Evolutionary conservation across 495 filamentous ascomycete genomes (phyloP).

Genomic region (Recurvomyces mirabilis): DNA sequence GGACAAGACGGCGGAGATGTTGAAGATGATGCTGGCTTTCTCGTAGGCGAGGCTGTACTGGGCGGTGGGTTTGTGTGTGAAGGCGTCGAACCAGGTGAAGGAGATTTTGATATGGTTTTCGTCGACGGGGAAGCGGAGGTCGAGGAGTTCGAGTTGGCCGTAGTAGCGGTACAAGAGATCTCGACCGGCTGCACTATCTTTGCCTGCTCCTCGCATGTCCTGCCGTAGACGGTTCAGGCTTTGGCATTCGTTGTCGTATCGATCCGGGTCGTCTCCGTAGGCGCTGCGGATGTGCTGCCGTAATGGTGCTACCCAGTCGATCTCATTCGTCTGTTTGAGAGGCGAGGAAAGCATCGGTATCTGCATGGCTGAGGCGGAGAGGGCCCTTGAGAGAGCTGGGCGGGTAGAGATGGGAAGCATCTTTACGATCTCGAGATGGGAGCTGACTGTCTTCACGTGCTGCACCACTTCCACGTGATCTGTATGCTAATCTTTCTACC

Average conservation of each 20-base stretch:
- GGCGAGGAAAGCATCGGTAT: conserved; percentile 87
- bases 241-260: conserved; percentile 86
- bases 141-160: conserved; percentile 86
- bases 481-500: neutral
- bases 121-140: conserved; percentile 91
- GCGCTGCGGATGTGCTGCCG: conserved; percentile 87
- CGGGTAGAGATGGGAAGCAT: conserved; percentile 14
- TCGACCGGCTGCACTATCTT: conserved; percentile 87
- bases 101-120: conserved; percentile 98
- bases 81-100: conserved; percentile 99
- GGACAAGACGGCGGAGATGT: conserved; percentile 93
- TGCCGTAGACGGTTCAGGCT: conserved; percentile 94
- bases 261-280: conserved; percentile 92
- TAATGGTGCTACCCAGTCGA: conserved; percentile 91
- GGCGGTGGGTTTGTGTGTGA: conserved; percentile 89
- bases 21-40: conserved; percentile 99
- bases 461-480: no score
- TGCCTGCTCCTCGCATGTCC: conserved; percentile 96
- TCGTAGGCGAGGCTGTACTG: conserved; percentile 96
- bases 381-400: conserved; percentile 6
- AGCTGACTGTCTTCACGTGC: no score
- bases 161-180: conserved; percentile 96
- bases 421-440: neutral
- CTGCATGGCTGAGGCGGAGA: conserved; percentile 36
- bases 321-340: conserved; percentile 97